A percentile compares a stretch with the other conserved stretches of the same genome.
These are phyloP conservation scores for Coniosporium tulheliwenetii DNA, from an alignment of 2,329 filamentous ascomycete genomes.

Conservation along the genomic window DNA sequence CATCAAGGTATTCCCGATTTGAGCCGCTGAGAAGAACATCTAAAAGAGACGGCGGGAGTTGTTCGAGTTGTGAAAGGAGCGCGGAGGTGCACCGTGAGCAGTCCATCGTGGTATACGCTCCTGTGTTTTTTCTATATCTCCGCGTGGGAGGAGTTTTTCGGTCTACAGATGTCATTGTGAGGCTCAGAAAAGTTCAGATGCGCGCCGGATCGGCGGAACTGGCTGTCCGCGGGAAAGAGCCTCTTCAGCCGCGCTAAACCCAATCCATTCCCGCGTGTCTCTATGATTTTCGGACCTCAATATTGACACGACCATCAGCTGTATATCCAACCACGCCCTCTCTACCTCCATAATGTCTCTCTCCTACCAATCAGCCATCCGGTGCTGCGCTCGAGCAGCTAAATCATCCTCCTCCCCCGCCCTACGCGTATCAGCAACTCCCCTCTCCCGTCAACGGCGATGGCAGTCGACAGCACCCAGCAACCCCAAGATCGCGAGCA, in stretches of 20 bases:
- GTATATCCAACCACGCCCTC: no score
- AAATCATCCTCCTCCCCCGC: slow-evolving; percentile 8
- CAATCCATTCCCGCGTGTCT: no score
- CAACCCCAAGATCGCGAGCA: slow-evolving; percentile 85
- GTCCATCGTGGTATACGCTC: slow-evolving; percentile 4
- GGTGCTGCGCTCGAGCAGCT: slow-evolving; percentile 24
- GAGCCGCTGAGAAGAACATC: slow-evolving; percentile 48
- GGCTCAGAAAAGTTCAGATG: no score
- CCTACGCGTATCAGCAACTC: slow-evolving; percentile 5
- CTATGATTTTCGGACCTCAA: no score
- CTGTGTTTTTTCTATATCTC: no score
- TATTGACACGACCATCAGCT: no score
- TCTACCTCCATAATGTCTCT: slow-evolving; percentile 23
- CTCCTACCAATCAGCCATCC: slow-evolving; percentile 25
- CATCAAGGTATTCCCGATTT: slow-evolving; percentile 53
- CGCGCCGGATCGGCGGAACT: not conserved
- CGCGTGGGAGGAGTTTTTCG: no score
- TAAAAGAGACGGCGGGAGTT: slow-evolving; percentile 56
- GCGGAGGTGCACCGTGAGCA: slow-evolving; percentile 3
- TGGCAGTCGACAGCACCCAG: slow-evolving; percentile 62
- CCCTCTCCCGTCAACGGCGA: slow-evolving; percentile 41
- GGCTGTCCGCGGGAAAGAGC: not conserved
- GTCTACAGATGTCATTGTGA: no score
- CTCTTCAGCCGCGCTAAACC: no score
- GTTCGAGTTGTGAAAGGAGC: slow-evolving; percentile 23